Evolutionary conservation across 169 alveolate genomes (phyloP), one percentile per base, ranked within the genome.

Genomic region (Plasmodium vinckei): DNA sequence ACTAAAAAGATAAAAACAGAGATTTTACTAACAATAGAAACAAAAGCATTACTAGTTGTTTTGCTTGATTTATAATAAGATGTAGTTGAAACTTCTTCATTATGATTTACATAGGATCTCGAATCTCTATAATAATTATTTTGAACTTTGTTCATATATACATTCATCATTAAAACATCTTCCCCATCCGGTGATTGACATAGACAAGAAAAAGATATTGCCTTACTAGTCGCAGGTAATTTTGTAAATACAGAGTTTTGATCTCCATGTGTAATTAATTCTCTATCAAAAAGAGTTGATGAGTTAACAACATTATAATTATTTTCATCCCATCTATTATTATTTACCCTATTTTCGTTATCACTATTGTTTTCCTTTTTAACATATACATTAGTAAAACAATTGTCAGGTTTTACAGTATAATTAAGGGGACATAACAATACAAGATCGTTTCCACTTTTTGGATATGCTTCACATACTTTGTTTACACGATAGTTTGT

Each of bases 131-230:
- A 0, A 33, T 33, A 3, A 33, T 71, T 71, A n/a, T 71, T 67
- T 9, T 71, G 54, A 71, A 17, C 44, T 19, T 77, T 21, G 15
- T 77, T 77, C n/a, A 77, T 63, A 25, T 77, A 63, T n/a, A 77
- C 88, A 49, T 77, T 63, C 77, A 77, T 77, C 79, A 77, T 77
- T 65, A 77, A 57, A 9, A 39, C 51, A 46, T 63, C 77, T 63
- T 46, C 9, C 2, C 46, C 53, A 64, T 63, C 49, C 64, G 63
- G 9, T 57, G 77, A 49, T 57, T 46, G 59, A 64, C 88, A 77
- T 63, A 57, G 64, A 54, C 88, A 77, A 51, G 88, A 63, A 77
- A 77, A 77, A 39, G 44, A 17, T 12, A 63, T 46, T 64, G 63
- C 33, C 1, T 77, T 59, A 10, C 49, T 63, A 51, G 61, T 33